Evolutionary conservation across 805 yeast species (phyloP).

Genomic region (Myxozyma neotropica): DNA sequence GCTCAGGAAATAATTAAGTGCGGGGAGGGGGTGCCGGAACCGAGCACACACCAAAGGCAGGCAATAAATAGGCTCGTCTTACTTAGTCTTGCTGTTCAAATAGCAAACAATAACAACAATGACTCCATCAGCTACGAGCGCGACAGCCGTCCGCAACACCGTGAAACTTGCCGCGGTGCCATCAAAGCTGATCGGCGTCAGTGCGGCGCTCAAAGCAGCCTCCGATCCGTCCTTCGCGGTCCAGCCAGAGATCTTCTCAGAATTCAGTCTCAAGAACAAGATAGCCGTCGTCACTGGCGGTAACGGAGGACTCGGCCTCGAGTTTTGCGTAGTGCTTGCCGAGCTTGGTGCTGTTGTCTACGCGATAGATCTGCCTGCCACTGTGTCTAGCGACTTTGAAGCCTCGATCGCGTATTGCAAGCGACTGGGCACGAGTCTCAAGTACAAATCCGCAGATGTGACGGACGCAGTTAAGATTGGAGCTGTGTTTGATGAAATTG

Average conservation of each 20-base stretch:
- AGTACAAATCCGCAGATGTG: conserved; percentile 54
- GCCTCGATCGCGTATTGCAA: conserved; percentile 35
- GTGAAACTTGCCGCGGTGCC: conserved; percentile 34
- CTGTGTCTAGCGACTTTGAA: conserved; percentile 37
- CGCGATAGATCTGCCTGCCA: conserved; percentile 39
- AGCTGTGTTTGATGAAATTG: conserved; percentile 50
- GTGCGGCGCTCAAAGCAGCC: conserved; percentile 39
- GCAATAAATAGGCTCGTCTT: neutral
- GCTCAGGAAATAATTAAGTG: too few relatives aligned
- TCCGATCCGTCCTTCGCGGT: conserved; percentile 35
- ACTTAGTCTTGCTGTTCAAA: too few relatives aligned
- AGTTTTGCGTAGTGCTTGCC: conserved; percentile 48
- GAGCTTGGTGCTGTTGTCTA: conserved; percentile 51
- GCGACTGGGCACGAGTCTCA: conserved; percentile 40
- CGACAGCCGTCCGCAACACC: conserved; percentile 7
- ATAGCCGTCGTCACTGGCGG: conserved; percentile 52
- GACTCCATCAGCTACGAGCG: too few relatives aligned
- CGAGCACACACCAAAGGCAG: neutral
- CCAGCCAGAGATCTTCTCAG: conserved; percentile 39
- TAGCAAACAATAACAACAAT: too few relatives aligned
- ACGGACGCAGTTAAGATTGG: conserved; percentile 47
- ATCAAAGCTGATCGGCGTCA: conserved; percentile 37
- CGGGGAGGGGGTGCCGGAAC: neutral
- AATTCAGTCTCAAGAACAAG: conserved; percentile 49
- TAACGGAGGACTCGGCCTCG: conserved; percentile 50